Percentiles rank a stretch among this genome's conserved stretches.
These are phyloP conservation scores for Starmerella apis DNA, from an alignment of 805 yeast species.

Conservation along the genomic window DNA sequence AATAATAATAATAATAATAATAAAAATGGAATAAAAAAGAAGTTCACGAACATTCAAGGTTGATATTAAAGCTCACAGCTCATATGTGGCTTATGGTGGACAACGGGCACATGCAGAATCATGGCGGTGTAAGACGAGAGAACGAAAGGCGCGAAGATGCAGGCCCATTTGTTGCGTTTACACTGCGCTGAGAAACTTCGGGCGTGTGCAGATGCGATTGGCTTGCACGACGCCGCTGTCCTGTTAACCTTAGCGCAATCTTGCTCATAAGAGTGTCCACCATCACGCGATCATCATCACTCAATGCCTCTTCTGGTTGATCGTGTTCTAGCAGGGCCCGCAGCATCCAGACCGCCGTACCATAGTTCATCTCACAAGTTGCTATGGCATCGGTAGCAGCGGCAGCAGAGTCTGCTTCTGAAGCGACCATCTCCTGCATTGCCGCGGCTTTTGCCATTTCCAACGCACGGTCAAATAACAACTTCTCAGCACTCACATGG, in stretches of 20 bases:
- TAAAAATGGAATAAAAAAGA: too few species aligned
- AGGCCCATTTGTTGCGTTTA: neutral
- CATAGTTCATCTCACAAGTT: constrained; percentile 71
- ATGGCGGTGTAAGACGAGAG: constrained; percentile 7
- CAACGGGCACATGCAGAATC: too few species aligned
- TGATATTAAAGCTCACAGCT: too few species aligned
- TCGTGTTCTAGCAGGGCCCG: constrained; percentile 63
- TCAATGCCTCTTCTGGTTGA: constrained; percentile 37
- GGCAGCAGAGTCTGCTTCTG: constrained; percentile 42
- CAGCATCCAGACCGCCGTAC: constrained; percentile 91
- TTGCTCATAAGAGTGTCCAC: constrained; percentile 74
- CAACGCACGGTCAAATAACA: constrained; percentile 84
- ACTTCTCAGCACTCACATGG: constrained; percentile 55
- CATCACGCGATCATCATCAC: constrained; percentile 60
- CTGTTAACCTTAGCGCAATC: constrained; percentile 68
- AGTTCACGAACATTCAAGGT: too few species aligned
- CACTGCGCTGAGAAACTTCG: constrained; percentile 5
- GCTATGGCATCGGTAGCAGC: constrained; percentile 8
- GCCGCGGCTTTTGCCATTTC: constrained; percentile 92
- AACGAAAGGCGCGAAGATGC: constrained; percentile 6
- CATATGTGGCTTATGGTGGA: too few species aligned
- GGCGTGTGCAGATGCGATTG: constrained; percentile 1
- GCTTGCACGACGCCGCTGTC: constrained; percentile 33
- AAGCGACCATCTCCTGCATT: constrained; percentile 63
- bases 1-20: too few species aligned